These are phyloP conservation scores for Termitomyces sp. DNA, from an alignment of 768 basidiomycete species.

Conservation along the genomic window DNA sequence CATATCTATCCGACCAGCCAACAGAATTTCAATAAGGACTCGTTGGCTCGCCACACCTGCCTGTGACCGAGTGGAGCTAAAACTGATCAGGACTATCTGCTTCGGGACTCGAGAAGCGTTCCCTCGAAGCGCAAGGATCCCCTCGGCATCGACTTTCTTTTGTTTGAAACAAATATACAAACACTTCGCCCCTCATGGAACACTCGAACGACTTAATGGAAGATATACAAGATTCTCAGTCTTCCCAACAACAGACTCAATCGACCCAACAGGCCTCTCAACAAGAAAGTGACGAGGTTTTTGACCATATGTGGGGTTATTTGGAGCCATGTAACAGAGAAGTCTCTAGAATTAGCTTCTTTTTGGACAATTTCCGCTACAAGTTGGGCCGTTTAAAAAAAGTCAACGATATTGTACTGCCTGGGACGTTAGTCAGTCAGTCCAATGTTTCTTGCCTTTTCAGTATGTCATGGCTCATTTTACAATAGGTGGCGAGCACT, in stretches of 20 bases:
- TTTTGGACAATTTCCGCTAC: slow-evolving; percentile 45
- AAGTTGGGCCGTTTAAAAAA: slow-evolving; percentile 50
- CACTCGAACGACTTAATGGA: not conserved
- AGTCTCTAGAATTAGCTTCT: slow-evolving; percentile 60
- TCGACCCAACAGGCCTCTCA: slow-evolving; percentile 46
- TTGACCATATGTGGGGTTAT: slow-evolving; percentile 65
- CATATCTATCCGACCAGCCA: not conserved
- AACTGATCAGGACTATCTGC: not conserved
- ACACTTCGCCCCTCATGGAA: slow-evolving; percentile 11
- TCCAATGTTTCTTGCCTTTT: slow-evolving; percentile 16
- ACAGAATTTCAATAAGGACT: not conserved
- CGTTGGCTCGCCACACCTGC: not conserved
- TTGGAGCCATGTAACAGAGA: slow-evolving; percentile 60
- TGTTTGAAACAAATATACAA: not conserved
- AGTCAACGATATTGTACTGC: slow-evolving; percentile 51
- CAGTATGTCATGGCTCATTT: not conserved
- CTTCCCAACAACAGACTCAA: slow-evolving; percentile 29
- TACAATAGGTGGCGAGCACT: slow-evolving; percentile 53
- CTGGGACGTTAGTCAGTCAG: slow-evolving; percentile 73
- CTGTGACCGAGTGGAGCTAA: too few relatives aligned
- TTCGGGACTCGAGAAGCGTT: too few relatives aligned
- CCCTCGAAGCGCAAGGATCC: too few relatives aligned
- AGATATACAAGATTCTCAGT: slow-evolving; percentile 23
- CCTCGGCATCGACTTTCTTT: too few relatives aligned
- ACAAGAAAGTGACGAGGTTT: slow-evolving; percentile 14